Base-by-base conservation (phyloP, 192 early-diverging fungal species). In the Coemansia reversa region DNA sequence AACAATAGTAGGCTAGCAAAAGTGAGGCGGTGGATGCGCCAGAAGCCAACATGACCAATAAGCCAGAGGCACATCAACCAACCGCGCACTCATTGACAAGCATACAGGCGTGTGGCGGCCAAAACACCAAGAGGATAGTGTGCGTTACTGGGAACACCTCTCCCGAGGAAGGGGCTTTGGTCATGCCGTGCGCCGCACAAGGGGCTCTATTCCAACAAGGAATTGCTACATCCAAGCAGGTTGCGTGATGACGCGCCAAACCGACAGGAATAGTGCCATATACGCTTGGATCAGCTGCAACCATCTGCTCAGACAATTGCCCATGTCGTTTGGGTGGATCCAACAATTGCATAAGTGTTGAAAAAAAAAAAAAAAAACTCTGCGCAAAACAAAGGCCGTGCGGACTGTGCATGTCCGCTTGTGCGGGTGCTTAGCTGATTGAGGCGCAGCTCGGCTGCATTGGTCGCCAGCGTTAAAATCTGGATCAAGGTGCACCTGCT, bases 21-120 rank as follows among this genome's bases (percentile, higher is more conserved):
- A 30, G 60, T 35, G 60, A 62, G 60, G 60, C 60, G 50, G 60
- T 27, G 49, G 49, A 62, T 62, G 29, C 23, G 58, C 58, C 58
- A 42, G 45, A 28, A 30, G 53, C 53, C 27, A 27, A 24, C 53
- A 29, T 24, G 24, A n/a, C 53, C n/a, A 18, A 55, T 23, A 55
- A 14, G 51, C 51, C 51, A 23, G 51, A 53, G 24, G 27, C 24
- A 27, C 22, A 53, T 9, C 22, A 53, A 9, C 22, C 12, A 45
- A 14, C 39, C 12, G 16, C 39, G 39, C 39, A 11, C 12, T 45
- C 39, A 45, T 45, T 45, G 39, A 45, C 39, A 45, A 16, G 39
- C 39, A 45, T 45, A 12, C 39, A 16, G 39, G 39, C 39, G 39
- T 3, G 39, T 45, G 39, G 39, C 39, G 39, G 39, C 39, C 12